Conservation (phyloP, 768 basidiomycete genomes). For the Auriscalpium microsporum region DNA sequence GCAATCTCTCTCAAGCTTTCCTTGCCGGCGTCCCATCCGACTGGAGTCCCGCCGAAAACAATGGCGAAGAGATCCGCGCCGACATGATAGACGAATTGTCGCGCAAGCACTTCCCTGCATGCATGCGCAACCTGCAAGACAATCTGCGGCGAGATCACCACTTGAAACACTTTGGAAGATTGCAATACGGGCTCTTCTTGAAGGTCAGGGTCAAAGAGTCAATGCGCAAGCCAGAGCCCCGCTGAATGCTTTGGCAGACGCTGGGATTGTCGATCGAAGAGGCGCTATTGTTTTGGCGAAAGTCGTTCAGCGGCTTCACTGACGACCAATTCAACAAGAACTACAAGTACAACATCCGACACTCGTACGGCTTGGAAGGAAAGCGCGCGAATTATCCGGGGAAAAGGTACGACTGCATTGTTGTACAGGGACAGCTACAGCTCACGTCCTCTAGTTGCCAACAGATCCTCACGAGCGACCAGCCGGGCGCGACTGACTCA, state of each 20-base stretch:
- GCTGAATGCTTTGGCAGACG: constrained; percentile 42
- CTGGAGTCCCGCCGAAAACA: constrained; percentile 50
- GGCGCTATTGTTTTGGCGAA: constrained; percentile 88
- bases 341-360: constrained; percentile 94
- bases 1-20: constrained; percentile 91
- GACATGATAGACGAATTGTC: constrained; percentile 92
- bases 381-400: constrained; percentile 92
- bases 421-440: too few species aligned
- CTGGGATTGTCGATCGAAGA: constrained; percentile 92
- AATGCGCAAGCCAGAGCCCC: not conserved
- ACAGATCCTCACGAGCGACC: constrained; percentile 66
- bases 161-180: constrained; percentile 84
- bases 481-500: constrained; percentile 57
- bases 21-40: constrained; percentile 83
- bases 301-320: constrained; percentile 67
- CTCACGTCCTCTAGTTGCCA: constrained; percentile 57
- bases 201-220: constrained; percentile 48
- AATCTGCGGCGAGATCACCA: constrained; percentile 69
- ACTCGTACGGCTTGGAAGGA: constrained; percentile 90
- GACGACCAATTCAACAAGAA: constrained; percentile 99
- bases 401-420: constrained; percentile 50
- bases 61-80: constrained; percentile 68
- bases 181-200: constrained; percentile 90
- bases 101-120: constrained; percentile 85
- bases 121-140: constrained; percentile 89